Conservation (phyloP, 176 grass and related monocot species). For the Aegilops speltoides region DNA sequence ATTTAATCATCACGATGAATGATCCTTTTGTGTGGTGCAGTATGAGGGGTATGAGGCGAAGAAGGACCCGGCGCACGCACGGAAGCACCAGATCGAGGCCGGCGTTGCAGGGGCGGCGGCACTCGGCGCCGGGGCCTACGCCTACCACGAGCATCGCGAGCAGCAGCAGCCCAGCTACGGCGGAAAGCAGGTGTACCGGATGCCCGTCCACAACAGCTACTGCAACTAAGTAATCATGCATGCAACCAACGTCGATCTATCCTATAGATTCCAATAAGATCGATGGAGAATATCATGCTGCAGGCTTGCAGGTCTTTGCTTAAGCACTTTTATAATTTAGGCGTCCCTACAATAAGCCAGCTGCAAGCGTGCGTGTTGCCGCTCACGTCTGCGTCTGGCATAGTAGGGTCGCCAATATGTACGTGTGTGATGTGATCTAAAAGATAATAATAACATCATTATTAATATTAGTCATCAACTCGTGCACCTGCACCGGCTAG, state of each 20-base stretch:
- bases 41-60: slow-evolving; percentile 68
- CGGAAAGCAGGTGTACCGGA: slow-evolving; percentile 37
- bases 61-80: slow-evolving; percentile 71
- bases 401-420: neutral
- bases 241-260: neutral
- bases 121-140: slow-evolving; percentile 63
- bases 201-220: slow-evolving; percentile 44
- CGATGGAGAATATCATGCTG: neutral
- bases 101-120: slow-evolving; percentile 46
- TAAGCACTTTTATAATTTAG: neutral
- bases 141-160: slow-evolving; percentile 79
- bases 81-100: slow-evolving; percentile 78
- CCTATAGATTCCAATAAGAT: neutral
- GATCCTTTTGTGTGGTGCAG: slow-evolving; percentile 1
- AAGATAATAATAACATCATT: neutral
- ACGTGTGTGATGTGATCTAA: neutral
- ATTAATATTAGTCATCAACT: too few relatives aligned
- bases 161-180: slow-evolving; percentile 14
- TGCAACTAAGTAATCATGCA: slow-evolving; percentile 7
- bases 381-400: neutral
- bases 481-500: too few relatives aligned
- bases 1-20: neutral
- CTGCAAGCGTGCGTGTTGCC: neutral
- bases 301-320: neutral
- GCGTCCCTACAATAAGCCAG: neutral